phyloP scores from a whole-genome alignment of 345 rosid species.

The Eucalyptus brandiana region DNA sequence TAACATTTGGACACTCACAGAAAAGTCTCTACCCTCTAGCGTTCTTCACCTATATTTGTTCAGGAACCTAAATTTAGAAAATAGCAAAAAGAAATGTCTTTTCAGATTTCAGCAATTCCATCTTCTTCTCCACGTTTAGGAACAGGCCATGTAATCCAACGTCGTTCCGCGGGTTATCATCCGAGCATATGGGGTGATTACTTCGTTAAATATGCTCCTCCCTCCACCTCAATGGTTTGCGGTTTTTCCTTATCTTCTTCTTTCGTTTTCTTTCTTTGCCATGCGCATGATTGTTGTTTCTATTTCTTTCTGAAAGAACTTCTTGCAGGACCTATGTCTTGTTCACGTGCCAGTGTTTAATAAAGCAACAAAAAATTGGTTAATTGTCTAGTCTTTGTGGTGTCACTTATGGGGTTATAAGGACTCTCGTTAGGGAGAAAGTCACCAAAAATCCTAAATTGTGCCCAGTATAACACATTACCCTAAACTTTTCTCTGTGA shows the following conservation, averaged over 20 bases:
- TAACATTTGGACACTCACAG: neutral
- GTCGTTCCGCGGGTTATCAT: constrained; percentile 1
- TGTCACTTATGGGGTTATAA: neutral
- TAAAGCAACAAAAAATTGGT: neutral
- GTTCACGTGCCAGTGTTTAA: neutral
- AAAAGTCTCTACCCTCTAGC: neutral
- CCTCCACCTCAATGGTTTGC: neutral
- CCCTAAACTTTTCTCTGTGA: too few relatives aligned
- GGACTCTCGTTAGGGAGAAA: neutral
- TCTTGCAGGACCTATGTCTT: neutral
- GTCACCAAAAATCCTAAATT: too few relatives aligned
- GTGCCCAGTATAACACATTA: too few relatives aligned
- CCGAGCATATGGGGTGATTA: constrained; percentile 9
- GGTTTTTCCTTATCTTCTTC: neutral
- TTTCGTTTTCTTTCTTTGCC: neutral
- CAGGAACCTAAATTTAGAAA: neutral
- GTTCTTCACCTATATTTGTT: neutral
- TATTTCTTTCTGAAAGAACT: neutral
- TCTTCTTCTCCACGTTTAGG: neutral
- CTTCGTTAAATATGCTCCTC: neutral
- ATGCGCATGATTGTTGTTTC: neutral
- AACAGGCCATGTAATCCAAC: neutral
- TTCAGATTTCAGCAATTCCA: neutral
- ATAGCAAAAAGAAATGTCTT: neutral
- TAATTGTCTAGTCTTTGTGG: neutral